Conservation (phyloP, 2,329 filamentous ascomycete species). For the Arthroderma sp. region DNA sequence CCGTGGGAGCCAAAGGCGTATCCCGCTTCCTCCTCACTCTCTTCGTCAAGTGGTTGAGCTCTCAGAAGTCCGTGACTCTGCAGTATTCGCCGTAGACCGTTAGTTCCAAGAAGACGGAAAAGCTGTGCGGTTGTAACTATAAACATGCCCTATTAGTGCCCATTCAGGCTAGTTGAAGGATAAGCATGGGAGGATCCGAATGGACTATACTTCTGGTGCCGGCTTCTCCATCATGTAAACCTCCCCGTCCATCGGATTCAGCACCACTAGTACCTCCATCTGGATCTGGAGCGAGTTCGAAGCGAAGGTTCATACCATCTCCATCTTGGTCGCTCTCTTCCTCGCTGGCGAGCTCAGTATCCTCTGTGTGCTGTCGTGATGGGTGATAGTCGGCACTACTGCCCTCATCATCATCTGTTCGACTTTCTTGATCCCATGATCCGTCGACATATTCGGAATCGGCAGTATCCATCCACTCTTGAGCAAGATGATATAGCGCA, state of each 20-base stretch:
- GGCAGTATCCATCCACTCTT: constrained; percentile 18
- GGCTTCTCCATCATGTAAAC: neutral
- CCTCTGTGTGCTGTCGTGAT: constrained; percentile 11
- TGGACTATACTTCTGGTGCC: constrained; percentile 2
- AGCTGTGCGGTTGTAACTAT: constrained; percentile 32
- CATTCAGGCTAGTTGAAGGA: neutral
- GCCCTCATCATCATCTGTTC: constrained; percentile 16
- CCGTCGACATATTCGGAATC: constrained; percentile 14
- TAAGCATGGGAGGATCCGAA: constrained; percentile 1
- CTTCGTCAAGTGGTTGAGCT: constrained; percentile 16
- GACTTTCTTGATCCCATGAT: neutral
- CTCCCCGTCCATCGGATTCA: neutral
- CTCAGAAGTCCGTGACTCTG: constrained; percentile 20
- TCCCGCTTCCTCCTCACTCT: constrained; percentile 15
- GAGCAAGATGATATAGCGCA: constrained; percentile 23
- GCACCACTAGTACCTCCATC: neutral
- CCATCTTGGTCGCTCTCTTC: constrained; percentile 13
- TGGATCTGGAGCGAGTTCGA: neutral
- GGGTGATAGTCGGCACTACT: constrained; percentile 15
- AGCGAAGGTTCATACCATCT: constrained; percentile 3
- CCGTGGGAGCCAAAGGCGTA: constrained; percentile 13
- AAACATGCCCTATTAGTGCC: constrained; percentile 1
- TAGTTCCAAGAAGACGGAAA: constrained; percentile 41
- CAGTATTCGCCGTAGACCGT: constrained; percentile 42
- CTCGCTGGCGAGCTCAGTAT: constrained; percentile 25